A percentile compares a stretch with the other conserved stretches of the same genome.
Evolutionary conservation across 352 stramenopile species (phyloP).

Genomic region (Globisporangium canariense): DNA sequence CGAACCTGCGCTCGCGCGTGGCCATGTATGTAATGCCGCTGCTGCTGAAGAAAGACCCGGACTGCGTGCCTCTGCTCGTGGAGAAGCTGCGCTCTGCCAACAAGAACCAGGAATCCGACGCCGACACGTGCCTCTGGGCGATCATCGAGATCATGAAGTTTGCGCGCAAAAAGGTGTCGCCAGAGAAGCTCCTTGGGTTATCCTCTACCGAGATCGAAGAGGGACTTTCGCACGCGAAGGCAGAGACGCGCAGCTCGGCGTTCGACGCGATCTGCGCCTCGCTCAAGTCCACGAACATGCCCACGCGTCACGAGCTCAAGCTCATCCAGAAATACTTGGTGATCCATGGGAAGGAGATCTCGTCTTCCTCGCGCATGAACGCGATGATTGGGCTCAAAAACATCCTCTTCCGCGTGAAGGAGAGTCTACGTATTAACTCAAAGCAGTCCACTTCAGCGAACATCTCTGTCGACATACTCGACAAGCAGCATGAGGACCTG

Average conservation of each 20-base stretch:
- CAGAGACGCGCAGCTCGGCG: conserved; percentile 57
- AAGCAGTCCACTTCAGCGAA: conserved; percentile 1
- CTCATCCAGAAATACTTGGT: conserved; percentile 69
- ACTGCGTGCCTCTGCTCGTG: conserved; percentile 48
- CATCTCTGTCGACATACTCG: neutral
- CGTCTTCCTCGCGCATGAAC: conserved; percentile 60
- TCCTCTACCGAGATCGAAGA: conserved; percentile 51
- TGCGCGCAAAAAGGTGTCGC: conserved; percentile 62
- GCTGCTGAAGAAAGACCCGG: conserved; percentile 64
- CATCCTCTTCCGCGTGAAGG: conserved; percentile 72
- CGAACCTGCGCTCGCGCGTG: conserved; percentile 53
- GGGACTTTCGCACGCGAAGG: conserved; percentile 50
- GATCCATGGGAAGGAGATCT: conserved; percentile 73
- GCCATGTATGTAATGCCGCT: conserved; percentile 76
- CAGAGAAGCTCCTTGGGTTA: conserved; percentile 51
- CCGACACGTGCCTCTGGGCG: conserved; percentile 59
- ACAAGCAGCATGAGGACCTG: conserved; percentile 29
- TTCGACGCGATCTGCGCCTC: conserved; percentile 80
- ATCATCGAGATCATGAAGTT: conserved; percentile 80
- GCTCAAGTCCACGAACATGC: conserved; percentile 78
- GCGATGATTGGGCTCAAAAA: conserved; percentile 73
- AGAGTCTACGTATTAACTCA: conserved; percentile 49
- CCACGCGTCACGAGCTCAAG: conserved; percentile 43
- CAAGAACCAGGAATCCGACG: conserved; percentile 18
- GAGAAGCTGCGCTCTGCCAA: conserved; percentile 34